These are phyloP conservation scores for Raffaelea albimanens DNA, from an alignment of 2,329 filamentous ascomycete species.

Conservation along the genomic window DNA sequence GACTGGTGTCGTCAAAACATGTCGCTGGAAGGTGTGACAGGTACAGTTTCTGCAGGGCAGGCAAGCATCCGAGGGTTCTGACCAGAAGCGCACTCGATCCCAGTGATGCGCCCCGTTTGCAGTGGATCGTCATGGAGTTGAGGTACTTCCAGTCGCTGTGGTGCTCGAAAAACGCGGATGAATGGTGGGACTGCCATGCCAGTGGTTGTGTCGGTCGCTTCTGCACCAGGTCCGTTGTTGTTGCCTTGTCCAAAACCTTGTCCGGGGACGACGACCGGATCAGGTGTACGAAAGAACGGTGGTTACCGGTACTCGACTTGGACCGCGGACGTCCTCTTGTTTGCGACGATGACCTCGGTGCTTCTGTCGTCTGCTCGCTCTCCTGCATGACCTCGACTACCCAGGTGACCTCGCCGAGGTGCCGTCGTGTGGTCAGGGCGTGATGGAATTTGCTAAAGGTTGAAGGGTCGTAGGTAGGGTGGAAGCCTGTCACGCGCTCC, in stretches of 20 bases:
- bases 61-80: conserved; percentile 38
- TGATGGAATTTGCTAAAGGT: conserved; percentile 45
- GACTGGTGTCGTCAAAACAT: conserved; percentile 47
- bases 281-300: conserved; percentile 1
- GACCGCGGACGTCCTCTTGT: not conserved
- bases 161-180: conserved; percentile 22
- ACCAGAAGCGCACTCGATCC: conserved; percentile 32
- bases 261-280: conserved; percentile 1
- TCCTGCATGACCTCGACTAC: conserved; percentile 34
- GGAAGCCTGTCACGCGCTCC: conserved; percentile 46
- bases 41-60: conserved; percentile 48
- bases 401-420: conserved; percentile 52
- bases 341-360: too few relatives aligned
- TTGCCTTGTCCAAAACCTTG: not conserved
- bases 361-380: conserved; percentile 21
- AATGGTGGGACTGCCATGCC: not conserved
- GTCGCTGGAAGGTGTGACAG: conserved; percentile 45
- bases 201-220: not conserved
- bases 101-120: conserved; percentile 25
- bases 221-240: not conserved
- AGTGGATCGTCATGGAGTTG: conserved; percentile 47
- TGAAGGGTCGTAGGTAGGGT: conserved; percentile 43
- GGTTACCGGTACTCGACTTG: too few relatives aligned
- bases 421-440: conserved; percentile 46
- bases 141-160: conserved; percentile 49